These are phyloP conservation scores for Trametes coccinea DNA, from an alignment of 768 basidiomycete species.

Conservation along the genomic window DNA sequence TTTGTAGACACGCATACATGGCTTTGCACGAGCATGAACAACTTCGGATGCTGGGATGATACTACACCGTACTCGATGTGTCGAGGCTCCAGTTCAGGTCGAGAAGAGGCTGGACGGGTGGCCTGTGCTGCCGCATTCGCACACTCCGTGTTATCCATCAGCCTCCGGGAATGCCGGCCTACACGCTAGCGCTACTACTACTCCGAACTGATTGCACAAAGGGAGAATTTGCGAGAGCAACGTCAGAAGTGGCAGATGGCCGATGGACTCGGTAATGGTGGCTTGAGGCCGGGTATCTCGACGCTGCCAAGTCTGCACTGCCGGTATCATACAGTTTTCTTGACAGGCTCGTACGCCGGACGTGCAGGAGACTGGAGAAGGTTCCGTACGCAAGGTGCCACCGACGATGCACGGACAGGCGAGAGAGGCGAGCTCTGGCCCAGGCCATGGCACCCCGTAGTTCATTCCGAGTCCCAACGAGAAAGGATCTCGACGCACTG, in stretches of 20 bases:
- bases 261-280: conserved; percentile 1
- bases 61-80: background rate
- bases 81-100: background rate
- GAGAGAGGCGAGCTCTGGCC: too few relatives aligned
- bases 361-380: background rate
- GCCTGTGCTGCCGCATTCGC: too few relatives aligned
- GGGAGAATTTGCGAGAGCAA: background rate
- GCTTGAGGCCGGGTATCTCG: background rate
- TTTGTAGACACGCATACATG: background rate
- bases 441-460: too few relatives aligned
- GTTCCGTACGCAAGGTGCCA: background rate
- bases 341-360: background rate
- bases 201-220: too few relatives aligned
- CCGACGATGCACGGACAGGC: background rate
- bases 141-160: background rate
- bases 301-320: conserved; percentile 5
- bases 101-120: conserved; percentile 1
- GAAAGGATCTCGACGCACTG: too few relatives aligned
- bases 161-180: background rate
- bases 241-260: conserved; percentile 11
- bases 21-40: background rate
- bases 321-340: background rate
- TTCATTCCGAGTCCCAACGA: too few relatives aligned
- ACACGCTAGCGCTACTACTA: too few relatives aligned
- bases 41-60: background rate